Base-by-base conservation (phyloP, 23 red algal genomes). In the Gracilaria caudata region DNA sequence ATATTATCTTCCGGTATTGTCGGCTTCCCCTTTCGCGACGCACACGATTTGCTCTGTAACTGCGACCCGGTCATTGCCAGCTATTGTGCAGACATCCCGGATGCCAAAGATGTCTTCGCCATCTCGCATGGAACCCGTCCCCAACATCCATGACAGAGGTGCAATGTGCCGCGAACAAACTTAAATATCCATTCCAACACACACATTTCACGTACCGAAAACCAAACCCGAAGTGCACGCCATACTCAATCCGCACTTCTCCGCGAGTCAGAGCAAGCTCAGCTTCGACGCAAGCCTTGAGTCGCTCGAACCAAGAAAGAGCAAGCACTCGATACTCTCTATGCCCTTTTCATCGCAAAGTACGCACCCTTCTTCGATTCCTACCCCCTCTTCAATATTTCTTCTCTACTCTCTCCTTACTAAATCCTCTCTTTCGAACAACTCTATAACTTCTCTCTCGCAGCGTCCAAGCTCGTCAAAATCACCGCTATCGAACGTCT, bases 381-480 rank as follows among this genome's bases (percentile, higher is more conserved):
- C 3, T 39, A 71, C 34, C 65, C 65, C n/a, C 65, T 71, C 23
- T 34, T 71, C 33, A 71, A 71, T 34, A 41, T 71, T 6, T 71
- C 65, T 14, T 14, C 65, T 13, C 65, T 71, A 6, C 74, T 51
- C 57, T 72, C 63, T 34, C 23, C 63, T 70, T 83, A 83, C 49
- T 64, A 4, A n/a, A 36, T 86, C 43, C 74, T 86, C 41, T 73
- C 63, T 32, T 65, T 83, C 79, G 55, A 83, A 34, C 60, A 0
- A 21, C 41, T 43, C 41, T 57, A 83, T 25, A 83, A 83, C 55
- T 45, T 83, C 29, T 23, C 0, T 23, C 55, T 83, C 17, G 55
- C 57, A 0, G 32, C 68, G 34, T 83, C 79, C 1, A 83, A 83
- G 23, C 29, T 64, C 34, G 19, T 83, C 79, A 83, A 46, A 64